Percentiles rank a stretch among this genome's conserved stretches.
Conservation (phyloP, 73 alveolate genomes). For the Symbiodinium natans region DNA sequence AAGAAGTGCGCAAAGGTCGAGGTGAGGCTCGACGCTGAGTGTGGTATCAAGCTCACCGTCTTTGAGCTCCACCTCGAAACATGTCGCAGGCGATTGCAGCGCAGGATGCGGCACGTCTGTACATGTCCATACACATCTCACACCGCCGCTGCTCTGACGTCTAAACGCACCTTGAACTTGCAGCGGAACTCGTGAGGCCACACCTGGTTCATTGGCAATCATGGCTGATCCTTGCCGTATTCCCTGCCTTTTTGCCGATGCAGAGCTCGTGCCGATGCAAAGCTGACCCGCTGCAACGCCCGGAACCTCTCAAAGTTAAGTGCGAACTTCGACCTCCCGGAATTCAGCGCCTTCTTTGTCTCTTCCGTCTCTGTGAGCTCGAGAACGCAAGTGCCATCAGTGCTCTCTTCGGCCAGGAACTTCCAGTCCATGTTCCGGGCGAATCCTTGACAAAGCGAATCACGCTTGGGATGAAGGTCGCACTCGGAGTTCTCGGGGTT, state of each 20-base stretch:
- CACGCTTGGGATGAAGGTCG: no score
- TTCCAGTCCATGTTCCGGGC: slow-evolving; percentile 88
- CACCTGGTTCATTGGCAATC: no score
- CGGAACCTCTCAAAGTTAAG: no score
- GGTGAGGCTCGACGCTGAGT: slow-evolving; percentile 30
- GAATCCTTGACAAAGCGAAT: slow-evolving; percentile 18
- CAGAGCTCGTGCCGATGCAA: no score
- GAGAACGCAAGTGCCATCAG: slow-evolving; percentile 60
- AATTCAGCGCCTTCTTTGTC: slow-evolving; percentile 30
- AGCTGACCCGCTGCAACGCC: no score
- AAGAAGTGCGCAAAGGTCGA: neutral
- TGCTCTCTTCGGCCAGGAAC: slow-evolving; percentile 25
- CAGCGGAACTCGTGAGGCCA: slow-evolving; percentile 67
- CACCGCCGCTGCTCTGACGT: no score
- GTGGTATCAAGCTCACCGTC: slow-evolving; percentile 30
- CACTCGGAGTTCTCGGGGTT: no score
- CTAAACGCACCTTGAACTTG: slow-evolving; percentile 6
- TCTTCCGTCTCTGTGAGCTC: slow-evolving; percentile 41
- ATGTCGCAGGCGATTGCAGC: no score
- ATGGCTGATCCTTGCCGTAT: no score
- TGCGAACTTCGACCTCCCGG: neutral
- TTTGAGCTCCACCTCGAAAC: slow-evolving; percentile 39
- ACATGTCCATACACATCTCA: no score
- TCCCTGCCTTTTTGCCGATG: no score
- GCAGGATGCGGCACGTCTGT: no score